phyloP scores from a whole-genome alignment of 352 stramenopile species.

The Phytophthora vignae region DNA sequence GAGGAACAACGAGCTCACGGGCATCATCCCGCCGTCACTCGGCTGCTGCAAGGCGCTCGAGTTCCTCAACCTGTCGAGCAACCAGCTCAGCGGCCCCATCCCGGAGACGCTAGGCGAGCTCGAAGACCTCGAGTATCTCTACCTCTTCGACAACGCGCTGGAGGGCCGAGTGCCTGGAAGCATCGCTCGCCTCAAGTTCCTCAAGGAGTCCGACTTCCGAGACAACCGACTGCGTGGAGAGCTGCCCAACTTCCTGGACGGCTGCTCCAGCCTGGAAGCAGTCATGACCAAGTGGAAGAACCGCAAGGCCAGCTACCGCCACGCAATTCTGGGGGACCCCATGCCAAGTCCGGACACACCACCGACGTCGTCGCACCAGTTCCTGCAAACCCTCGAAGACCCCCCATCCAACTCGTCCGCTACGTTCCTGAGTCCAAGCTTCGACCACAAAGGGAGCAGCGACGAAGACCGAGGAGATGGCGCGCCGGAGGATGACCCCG shows the following conservation, averaged over 20 bases:
- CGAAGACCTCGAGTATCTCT: conserved; percentile 83
- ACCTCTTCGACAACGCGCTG: conserved; percentile 88
- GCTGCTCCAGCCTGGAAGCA: conserved; percentile 77
- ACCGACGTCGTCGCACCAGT: conserved; percentile 53
- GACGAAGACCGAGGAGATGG: conserved; percentile 40
- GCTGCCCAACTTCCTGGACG: conserved; percentile 85
- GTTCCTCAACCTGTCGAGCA: conserved; percentile 89
- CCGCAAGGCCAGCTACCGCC: conserved; percentile 79
- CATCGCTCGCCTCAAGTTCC: conserved; percentile 78
- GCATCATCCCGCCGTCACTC: conserved; percentile 72
- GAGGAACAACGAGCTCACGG: conserved; percentile 82
- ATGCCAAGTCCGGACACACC: conserved; percentile 51
- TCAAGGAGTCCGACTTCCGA: conserved; percentile 83
- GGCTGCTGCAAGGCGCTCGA: conserved; percentile 79
- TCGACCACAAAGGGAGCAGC: conserved; percentile 49
- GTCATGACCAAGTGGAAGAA: conserved; percentile 90
- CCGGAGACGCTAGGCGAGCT: conserved; percentile 75
- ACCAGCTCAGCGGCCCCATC: conserved; percentile 76
- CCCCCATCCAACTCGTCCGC: conserved; percentile 65
- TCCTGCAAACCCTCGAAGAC: conserved; percentile 62
- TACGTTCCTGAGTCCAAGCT: conserved; percentile 66
- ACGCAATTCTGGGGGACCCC: conserved; percentile 75
- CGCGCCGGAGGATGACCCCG: conserved; percentile 62
- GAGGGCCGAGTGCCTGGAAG: conserved; percentile 73
- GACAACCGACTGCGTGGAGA: conserved; percentile 79